Conservation (phyloP, 164 flowering plant species). For the Macadamia integrifolia region DNA sequence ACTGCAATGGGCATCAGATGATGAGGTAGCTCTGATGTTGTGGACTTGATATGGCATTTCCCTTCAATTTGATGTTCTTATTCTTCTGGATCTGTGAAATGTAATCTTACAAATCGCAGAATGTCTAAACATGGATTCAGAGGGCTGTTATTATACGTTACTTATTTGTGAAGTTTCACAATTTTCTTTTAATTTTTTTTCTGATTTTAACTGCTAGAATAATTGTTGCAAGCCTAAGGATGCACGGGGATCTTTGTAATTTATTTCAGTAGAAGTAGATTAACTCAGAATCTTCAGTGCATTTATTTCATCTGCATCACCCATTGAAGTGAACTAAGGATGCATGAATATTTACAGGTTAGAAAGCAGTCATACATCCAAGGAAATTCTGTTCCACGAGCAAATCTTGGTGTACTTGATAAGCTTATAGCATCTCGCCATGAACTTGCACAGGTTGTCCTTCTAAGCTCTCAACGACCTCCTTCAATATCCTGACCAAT, state of each 20-base stretch:
- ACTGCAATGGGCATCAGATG: slow-evolving; percentile 69
- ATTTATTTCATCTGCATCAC: background rate
- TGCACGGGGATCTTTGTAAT: no score
- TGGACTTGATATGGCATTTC: background rate
- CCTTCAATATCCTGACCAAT: background rate
- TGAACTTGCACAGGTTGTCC: slow-evolving; percentile 75
- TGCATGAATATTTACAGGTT: slow-evolving; percentile 42
- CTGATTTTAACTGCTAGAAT: no score
- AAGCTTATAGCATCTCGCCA: slow-evolving; percentile 82
- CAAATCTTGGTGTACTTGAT: slow-evolving; percentile 81
- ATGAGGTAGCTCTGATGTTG: slow-evolving; percentile 49
- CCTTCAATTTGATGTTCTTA: no score
- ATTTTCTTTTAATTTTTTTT: no score
- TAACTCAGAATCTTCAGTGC: background rate
- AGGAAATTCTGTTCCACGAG: slow-evolving; percentile 82
- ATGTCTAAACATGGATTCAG: no score
- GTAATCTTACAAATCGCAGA: no score
- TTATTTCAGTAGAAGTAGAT: background rate
- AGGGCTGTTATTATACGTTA: no score
- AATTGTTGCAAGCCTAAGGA: no score
- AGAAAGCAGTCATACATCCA: slow-evolving; percentile 67
- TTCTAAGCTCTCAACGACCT: background rate
- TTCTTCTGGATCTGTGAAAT: no score
- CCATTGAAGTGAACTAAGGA: background rate
- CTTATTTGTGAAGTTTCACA: no score